Evolutionary conservation across 2,329 filamentous ascomycete species (phyloP), one percentile per base, ranked within the genome.

Genomic region (Talaromyces islandicus): DNA sequence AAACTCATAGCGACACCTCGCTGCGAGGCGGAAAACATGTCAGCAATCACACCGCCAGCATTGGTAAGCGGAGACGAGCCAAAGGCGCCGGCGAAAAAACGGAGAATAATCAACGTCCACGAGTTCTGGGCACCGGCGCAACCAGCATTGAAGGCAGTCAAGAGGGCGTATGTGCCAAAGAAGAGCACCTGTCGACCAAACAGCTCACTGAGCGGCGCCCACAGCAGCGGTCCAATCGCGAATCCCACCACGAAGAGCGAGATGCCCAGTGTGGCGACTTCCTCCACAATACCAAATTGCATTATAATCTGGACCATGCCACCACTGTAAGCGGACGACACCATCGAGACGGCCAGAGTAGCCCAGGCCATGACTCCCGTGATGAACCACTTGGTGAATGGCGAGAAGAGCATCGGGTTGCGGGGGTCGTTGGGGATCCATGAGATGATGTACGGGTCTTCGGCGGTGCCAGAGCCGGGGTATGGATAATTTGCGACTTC

Each of bases 61-160:
- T 87, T 87, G 32, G 84, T 87, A 64, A 88, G 74, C 2, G 85
- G 82, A 7, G 83, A 84, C 0, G 83, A 83, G 10, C 85, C 85
- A 67, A 87, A 87, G 7, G 83, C 73, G 41, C 85, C 85, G 6
- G 83, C 83, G 57, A 89, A 84, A 75, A 90, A 89, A 41, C 88
- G 83, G 43, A 89, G 77, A n/a, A 88, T 79, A 32, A 90, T 74
- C 2, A 91, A 75, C 1, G 83, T 82, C 54, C 76, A 76, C 62
- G 87, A 84, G 64, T 82, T 85, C 60, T 83, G 75, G 0, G 82
- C 76, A 9, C 81, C 86, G 1, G 84, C 82, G 19, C 78, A 80
- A 4, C 79, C 86, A 24, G 81, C 84, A 65, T 84, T 87, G 69
- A 90, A 89, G 1, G 80, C 81, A 1, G 83, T 82, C 60, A 88